phyloP scores from a whole-genome alignment of 169 alveolate genomes.

The Ichthyophthirius multifiliis region DNA sequence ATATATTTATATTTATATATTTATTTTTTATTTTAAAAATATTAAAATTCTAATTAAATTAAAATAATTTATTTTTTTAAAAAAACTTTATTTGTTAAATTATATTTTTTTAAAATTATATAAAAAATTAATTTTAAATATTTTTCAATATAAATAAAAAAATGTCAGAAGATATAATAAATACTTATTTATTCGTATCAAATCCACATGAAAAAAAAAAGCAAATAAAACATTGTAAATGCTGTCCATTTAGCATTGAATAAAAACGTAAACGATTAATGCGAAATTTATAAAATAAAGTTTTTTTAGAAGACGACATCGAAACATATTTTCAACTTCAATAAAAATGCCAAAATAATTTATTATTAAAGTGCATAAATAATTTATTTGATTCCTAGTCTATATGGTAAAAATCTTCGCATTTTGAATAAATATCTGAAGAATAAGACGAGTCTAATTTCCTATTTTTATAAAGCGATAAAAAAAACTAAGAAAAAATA shows the following conservation, averaged over 20 bases:
- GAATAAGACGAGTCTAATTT: not conserved
- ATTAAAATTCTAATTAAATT: too few species aligned
- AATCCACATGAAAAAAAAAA: too few species aligned
- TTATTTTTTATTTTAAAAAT: too few species aligned
- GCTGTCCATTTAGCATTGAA: not conserved
- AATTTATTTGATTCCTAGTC: not conserved
- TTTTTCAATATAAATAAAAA: too few species aligned
- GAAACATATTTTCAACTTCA: not conserved
- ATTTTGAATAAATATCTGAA: not conserved
- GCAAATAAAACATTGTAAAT: not conserved
- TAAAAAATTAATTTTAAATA: too few species aligned
- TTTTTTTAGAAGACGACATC: not conserved
- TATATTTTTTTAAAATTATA: too few species aligned
- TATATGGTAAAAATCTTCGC: not conserved
- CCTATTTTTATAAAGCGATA: not conserved
- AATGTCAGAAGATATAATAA: too few species aligned
- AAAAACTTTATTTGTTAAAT: too few species aligned
- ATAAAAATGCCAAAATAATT: not conserved
- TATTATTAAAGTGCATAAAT: not conserved
- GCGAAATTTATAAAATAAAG: not conserved
- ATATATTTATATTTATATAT: too few species aligned
- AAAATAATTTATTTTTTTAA: too few species aligned
- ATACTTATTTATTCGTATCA: too few species aligned
- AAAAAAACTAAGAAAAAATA: not conserved
- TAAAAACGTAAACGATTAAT: not conserved